Base-by-base conservation (phyloP, 2,329 filamentous ascomycete species). In the Cercospora zeae-maydis region DNA sequence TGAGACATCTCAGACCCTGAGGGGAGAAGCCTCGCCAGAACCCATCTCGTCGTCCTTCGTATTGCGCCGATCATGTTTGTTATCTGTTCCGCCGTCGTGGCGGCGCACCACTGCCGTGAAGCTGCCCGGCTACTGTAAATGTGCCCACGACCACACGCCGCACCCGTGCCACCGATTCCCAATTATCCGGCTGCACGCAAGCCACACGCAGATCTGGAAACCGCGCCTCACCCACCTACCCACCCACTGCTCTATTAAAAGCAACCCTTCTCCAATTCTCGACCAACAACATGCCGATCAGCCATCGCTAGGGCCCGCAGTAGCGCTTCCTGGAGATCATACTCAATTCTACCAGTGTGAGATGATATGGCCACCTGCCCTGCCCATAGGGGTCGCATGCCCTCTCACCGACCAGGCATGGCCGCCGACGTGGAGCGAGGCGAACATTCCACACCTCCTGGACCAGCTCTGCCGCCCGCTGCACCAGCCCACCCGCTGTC, bases 161-260 rank as follows among this genome's bases (percentile, higher is more conserved):
- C 45, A 24, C 45, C 19, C 45, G 21, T 30, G 45, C 45, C 24
- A 27, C 24, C 24, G 24, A 3, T 19, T 45, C 39, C 39, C 39
- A 42, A 19, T 11, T 27, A 45, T 11, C 19, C 39, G 39, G 39
- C 39, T 19, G 39, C 39, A 31, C 33, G 8, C 30, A 34, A 21
- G 21, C 56, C 39, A 59, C 39, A 59, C 24, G 24, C 42, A 52
- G 56, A 59, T 59, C 56, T 39, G 19, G 30, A 52, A 16, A 51
- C 21, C 16, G 42, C 56, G 56, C 56, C 56, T 36, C 42, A 51
- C 39, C 42, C 24, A 39, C 39, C 13, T 31, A 51, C 39, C 42
- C 24, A 39, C 39, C 13, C 39, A 16, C 14, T n/a, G 11, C 30
- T 51, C 42, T 59, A 59, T 36, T 49, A 51, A 59, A 59, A 59